Percentiles rank a stretch among this genome's conserved stretches.
These are phyloP conservation scores for Novakomyces olei DNA, from an alignment of 805 yeast genomes.

Conservation along the genomic window DNA sequence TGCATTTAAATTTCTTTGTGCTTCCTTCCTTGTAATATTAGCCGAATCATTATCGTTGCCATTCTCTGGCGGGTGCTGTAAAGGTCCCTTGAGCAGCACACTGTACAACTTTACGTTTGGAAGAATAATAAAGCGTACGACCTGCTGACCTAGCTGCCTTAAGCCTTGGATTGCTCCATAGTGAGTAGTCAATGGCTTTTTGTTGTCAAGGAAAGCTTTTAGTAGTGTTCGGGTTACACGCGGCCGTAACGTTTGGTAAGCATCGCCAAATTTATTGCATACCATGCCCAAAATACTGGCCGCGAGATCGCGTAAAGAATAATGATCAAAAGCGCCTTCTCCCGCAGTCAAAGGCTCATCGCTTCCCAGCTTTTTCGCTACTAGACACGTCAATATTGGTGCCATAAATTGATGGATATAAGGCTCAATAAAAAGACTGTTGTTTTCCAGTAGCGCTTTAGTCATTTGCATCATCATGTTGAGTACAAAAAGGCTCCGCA, in stretches of 20 bases:
- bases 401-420: constrained; percentile 85
- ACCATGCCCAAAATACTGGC: constrained; percentile 62
- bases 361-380: constrained; percentile 71
- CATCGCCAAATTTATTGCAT: constrained; percentile 56
- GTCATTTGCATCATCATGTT: constrained; percentile 76
- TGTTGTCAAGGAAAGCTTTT: constrained; percentile 70
- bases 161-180: constrained; percentile 81
- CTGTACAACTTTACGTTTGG: constrained; percentile 40
- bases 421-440: constrained; percentile 75
- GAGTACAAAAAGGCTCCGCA: constrained; percentile 45
- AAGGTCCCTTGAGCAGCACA: not conserved
- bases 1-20: no score
- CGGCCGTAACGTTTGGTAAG: constrained; percentile 75
- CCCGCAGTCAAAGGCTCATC: constrained; percentile 13
- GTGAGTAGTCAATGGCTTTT: constrained; percentile 69
- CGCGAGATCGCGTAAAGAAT: constrained; percentile 70
- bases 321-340: constrained; percentile 14
- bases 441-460: constrained; percentile 61
- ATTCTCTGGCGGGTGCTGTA: no score
- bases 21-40: no score
- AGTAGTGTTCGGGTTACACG: constrained; percentile 81
- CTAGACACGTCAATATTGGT: constrained; percentile 67
- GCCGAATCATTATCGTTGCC: no score
- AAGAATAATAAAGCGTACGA: constrained; percentile 56
- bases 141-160: constrained; percentile 66